These are phyloP conservation scores for Eucalyptus pumila DNA, from an alignment of 345 rosid genomes.

Conservation along the genomic window DNA sequence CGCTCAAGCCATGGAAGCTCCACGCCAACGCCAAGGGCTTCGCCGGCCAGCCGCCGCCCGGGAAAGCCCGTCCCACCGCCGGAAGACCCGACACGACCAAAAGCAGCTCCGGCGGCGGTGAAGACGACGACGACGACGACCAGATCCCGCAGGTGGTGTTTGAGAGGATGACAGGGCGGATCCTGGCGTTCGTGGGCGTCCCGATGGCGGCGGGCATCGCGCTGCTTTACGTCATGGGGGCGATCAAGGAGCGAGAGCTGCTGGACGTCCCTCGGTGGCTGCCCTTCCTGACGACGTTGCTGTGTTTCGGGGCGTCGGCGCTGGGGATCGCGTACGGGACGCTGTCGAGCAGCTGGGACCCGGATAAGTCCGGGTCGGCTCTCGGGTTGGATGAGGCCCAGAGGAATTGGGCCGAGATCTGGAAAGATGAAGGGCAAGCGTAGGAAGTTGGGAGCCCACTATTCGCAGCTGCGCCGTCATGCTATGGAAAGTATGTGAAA, in stretches of 20 bases:
- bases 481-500: neutral
- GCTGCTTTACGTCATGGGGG: neutral
- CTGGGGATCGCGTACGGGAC: slow-evolving; percentile 75
- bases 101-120: neutral
- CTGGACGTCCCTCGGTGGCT: slow-evolving; percentile 68
- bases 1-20: neutral
- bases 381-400: slow-evolving; percentile 61
- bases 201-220: slow-evolving; percentile 4
- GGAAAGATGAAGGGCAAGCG: slow-evolving; percentile 43
- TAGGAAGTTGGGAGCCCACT: neutral
- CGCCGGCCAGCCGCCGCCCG: neutral
- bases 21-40: slow-evolving; percentile 1
- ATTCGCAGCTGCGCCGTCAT: neutral
- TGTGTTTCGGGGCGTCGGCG: slow-evolving; percentile 51
- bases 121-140: neutral
- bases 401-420: slow-evolving; percentile 71
- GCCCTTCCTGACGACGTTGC: slow-evolving; percentile 28
- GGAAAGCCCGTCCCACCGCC: neutral
- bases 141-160: slow-evolving; percentile 1
- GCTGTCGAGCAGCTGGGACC: slow-evolving; percentile 66
- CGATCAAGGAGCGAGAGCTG: slow-evolving; percentile 19
- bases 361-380: slow-evolving; percentile 37
- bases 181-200: slow-evolving; percentile 1
- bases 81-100: neutral
- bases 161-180: slow-evolving; percentile 1